Conservation (phyloP, 345 rosid species). For the Populus davidiana region DNA sequence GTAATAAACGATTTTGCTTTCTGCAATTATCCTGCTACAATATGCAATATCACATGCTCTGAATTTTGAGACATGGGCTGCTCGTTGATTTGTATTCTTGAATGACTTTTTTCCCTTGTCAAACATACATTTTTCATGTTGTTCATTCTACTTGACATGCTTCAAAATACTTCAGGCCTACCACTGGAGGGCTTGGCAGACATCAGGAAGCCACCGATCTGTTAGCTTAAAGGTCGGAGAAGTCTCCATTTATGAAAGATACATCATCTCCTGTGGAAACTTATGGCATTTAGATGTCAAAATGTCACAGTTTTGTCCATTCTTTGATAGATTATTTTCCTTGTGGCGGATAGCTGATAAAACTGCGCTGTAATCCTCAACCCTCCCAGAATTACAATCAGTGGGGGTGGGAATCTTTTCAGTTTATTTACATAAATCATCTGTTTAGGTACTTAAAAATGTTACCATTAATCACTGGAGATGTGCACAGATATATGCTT, state of each 20-base stretch:
- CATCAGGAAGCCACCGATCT: slow-evolving; percentile 15
- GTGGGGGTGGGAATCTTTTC: no score
- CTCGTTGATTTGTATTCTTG: not conserved
- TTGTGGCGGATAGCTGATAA: no score
- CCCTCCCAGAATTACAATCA: no score
- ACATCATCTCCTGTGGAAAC: not conserved
- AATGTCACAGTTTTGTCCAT: no score
- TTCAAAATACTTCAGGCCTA: slow-evolving; percentile 27
- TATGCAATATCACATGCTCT: not conserved
- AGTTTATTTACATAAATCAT: no score
- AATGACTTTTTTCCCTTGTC: not conserved
- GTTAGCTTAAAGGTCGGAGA: slow-evolving; percentile 5
- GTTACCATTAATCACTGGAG: not conserved
- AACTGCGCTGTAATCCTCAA: no score
- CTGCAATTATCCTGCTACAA: not conserved
- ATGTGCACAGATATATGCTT: not conserved
- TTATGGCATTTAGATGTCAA: not conserved
- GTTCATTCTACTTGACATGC: not conserved
- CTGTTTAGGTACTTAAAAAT: not conserved
- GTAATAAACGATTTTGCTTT: not conserved
- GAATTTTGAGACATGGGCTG: not conserved
- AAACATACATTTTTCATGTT: not conserved
- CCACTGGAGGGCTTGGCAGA: slow-evolving; percentile 25
- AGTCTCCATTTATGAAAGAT: not conserved
- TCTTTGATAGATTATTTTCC: no score